phyloP scores from a whole-genome alignment of 805 yeast genomes.

The Candida multigemmis region DNA sequence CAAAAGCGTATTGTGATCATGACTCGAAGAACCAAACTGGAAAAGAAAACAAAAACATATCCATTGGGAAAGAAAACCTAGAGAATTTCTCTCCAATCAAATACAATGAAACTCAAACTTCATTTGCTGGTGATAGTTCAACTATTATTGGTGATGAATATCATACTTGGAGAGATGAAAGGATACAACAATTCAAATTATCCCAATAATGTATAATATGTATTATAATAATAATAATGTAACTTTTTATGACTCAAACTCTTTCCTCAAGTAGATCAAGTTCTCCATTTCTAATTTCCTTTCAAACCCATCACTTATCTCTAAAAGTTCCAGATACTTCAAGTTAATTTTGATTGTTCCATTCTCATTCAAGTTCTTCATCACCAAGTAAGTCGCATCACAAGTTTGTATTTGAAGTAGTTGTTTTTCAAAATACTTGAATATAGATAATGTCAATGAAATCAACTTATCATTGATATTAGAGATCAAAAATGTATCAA shows the following conservation, averaged over 20 bases:
- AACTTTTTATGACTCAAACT: no score
- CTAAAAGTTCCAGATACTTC: conserved; percentile 9
- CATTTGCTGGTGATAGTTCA: conserved; percentile 25
- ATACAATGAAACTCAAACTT: conserved; percentile 1
- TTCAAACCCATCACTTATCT: not conserved
- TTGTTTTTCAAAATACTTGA: conserved; percentile 24
- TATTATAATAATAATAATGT: conserved; percentile 1
- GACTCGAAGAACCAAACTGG: not conserved
- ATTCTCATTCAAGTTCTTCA: conserved; percentile 18
- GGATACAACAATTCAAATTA: conserved; percentile 16
- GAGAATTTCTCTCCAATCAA: not conserved
- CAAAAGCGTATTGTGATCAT: no score
- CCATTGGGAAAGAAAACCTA: not conserved
- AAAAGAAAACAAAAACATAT: not conserved
- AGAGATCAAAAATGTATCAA: conserved; percentile 35
- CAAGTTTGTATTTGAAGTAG: conserved; percentile 13
- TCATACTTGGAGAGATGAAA: conserved; percentile 29
- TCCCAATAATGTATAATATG: conserved; percentile 1
- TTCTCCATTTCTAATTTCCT: no score
- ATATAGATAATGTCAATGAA: conserved; percentile 22
- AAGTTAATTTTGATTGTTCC: conserved; percentile 9
- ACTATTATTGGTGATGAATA: conserved; percentile 33
- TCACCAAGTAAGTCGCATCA: conserved; percentile 5
- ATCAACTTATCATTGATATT: conserved; percentile 29
- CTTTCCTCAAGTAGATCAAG: no score